Conservation (phyloP, 176 grass and related monocot genomes). For the Carex kokanica region DNA sequence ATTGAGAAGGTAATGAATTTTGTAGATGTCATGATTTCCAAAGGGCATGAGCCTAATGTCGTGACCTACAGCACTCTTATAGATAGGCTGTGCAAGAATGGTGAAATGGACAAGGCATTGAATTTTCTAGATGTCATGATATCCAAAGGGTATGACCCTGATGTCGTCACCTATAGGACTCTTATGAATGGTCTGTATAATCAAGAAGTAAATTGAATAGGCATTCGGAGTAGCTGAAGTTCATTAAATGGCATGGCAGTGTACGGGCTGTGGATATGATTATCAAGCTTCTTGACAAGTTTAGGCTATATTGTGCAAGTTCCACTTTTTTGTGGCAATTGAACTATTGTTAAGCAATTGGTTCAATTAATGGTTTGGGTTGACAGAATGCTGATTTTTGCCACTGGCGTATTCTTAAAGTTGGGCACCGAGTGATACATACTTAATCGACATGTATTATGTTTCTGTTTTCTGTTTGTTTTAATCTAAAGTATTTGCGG, state of each 20-base stretch:
- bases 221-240: neutral
- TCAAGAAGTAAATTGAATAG: no score
- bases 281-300: neutral
- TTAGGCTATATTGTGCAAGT: neutral
- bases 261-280: neutral
- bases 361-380: neutral
- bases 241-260: neutral
- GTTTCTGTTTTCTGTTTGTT: conserved; percentile 15
- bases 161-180: no score
- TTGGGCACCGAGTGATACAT: neutral
- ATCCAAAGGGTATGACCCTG: no score
- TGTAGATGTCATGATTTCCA: no score
- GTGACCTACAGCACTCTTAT: no score
- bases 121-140: no score
- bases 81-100: no score
- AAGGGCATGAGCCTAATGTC: no score
- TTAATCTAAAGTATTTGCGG: conserved; percentile 97
- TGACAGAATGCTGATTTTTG: neutral
- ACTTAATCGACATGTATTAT: neutral
- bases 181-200: no score
- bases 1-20: no score
- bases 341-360: conserved; percentile 1
- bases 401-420: neutral
- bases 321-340: neutral
- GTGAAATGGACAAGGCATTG: no score